Conservation (phyloP, 139 green algal genomes). For the Marvania coccoides region DNA sequence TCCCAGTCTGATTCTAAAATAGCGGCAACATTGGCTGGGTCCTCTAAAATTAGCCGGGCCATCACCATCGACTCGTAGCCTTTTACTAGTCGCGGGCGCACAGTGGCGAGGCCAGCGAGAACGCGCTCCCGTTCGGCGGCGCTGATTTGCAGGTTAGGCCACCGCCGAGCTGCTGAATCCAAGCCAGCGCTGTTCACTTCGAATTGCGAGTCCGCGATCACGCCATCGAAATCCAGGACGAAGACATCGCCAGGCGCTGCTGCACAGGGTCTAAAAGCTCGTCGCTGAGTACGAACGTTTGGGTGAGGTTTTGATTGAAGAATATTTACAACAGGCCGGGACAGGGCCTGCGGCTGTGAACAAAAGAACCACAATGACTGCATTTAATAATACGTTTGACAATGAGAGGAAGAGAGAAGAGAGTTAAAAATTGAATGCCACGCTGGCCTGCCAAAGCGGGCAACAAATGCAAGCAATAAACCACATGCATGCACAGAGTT, state of each 20-base stretch:
- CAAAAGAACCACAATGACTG: no score
- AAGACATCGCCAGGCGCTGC: slow-evolving; percentile 44
- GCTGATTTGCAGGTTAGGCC: slow-evolving; percentile 26
- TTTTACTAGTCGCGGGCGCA: slow-evolving; percentile 49
- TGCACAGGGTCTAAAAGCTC: background rate
- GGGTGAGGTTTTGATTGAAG: background rate
- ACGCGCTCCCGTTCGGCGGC: slow-evolving; percentile 5
- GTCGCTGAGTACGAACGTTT: background rate
- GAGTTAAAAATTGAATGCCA: no score
- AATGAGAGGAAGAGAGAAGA: no score
- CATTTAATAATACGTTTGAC: no score
- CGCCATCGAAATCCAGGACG: slow-evolving; percentile 65
- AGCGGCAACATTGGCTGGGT: slow-evolving; percentile 1
- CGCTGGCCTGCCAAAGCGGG: no score
- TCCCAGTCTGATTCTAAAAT: slow-evolving; percentile 31
- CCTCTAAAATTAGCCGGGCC: slow-evolving; percentile 49
- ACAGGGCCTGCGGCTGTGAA: no score
- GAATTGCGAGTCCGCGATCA: slow-evolving; percentile 53
- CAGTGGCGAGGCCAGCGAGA: slow-evolving; percentile 18
- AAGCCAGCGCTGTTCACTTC: slow-evolving; percentile 48
- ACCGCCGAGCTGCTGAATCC: slow-evolving; percentile 27
- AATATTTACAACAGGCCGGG: background rate
- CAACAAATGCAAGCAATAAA: no score
- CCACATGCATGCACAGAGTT: no score
- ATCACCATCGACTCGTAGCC: slow-evolving; percentile 57